These are phyloP conservation scores for Aspergillus indologenus DNA, from an alignment of 495 filamentous ascomycete species.

Conservation along the genomic window DNA sequence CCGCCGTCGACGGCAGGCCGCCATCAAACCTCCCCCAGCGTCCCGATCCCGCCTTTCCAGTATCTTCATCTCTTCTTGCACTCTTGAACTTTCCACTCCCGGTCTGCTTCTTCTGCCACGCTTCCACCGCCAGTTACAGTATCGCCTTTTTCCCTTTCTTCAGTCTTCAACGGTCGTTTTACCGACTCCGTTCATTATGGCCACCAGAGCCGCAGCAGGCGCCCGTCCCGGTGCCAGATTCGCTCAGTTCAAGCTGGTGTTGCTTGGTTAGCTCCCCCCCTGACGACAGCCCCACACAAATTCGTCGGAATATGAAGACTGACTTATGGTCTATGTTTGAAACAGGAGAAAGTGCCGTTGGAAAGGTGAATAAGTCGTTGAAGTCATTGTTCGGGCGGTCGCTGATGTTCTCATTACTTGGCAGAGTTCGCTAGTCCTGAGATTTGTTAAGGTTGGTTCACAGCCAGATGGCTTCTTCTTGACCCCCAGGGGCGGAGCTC, in stretches of 20 bases:
- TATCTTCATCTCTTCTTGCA: slow-evolving; percentile 4
- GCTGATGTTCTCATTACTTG: slow-evolving; percentile 30
- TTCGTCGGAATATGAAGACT: slow-evolving; percentile 15
- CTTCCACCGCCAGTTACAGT: background rate
- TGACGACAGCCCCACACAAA: slow-evolving; percentile 5
- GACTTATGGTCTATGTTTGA: slow-evolving; percentile 24
- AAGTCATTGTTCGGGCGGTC: slow-evolving; percentile 24
- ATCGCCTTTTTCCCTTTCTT: slow-evolving; percentile 5
- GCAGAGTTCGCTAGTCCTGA: slow-evolving; percentile 92
- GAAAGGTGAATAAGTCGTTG: slow-evolving; percentile 67
- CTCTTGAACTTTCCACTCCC: background rate
- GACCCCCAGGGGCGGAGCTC: background rate
- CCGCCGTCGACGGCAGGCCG: slow-evolving; percentile 10
- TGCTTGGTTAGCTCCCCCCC: slow-evolving; percentile 66
- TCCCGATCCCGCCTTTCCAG: slow-evolving; percentile 15
- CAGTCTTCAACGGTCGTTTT: slow-evolving; percentile 1
- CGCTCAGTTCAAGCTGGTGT: slow-evolving; percentile 97
- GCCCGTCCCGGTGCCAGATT: slow-evolving; percentile 78
- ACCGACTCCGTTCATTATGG: slow-evolving; percentile 54
- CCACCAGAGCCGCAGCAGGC: slow-evolving; percentile 73
- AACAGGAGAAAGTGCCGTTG: slow-evolving; percentile 93
- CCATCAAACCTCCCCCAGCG: slow-evolving; percentile 22
- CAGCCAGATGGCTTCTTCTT: background rate
- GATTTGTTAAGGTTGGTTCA: slow-evolving; percentile 86
- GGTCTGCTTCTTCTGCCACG: background rate